Evolutionary conservation across 2,329 filamentous ascomycete species (phyloP), one percentile per base, ranked within the genome.

Genomic region (Neophaeococcomyces mojaviensis): DNA sequence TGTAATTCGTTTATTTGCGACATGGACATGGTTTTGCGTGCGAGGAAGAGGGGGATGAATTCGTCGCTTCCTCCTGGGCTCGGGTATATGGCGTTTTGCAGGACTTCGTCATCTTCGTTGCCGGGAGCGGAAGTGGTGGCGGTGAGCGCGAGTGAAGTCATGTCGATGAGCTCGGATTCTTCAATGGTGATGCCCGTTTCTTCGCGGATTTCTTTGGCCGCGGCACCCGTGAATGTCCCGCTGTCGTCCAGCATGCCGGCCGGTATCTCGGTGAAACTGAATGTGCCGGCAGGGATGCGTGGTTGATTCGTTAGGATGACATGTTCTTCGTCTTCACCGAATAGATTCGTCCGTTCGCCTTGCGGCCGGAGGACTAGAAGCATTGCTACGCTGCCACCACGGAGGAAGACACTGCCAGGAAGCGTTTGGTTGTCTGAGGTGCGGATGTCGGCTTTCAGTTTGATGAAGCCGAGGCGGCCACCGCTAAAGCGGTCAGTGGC

Each of bases 161-260:
- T 67, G 56, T 79, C 70, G 33, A 76, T 57, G 1, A 80, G 61
- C 26, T 79, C 72, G 5, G 61, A 57, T 34, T 69, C 63, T 2
- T 66, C 59, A 40, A 80, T 71, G 10, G 61, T 61, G n/a, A 81
- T 59, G 0, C 72, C 71, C 0, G 74, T 77, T 57, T 81, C 77
- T 57, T 80, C 76, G 24, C 70, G 54, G 30, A 81, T 76, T 51
- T 81, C 77, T 40, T 72, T 70, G 2, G 74, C 76, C 0, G 77
- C 77, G 8, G 66, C 71, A 5, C 77, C 76, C 1, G 68, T 64
- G 49, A 80, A 76, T 0, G 69, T 70, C 8, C 72, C 71, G 31
- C 62, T 64, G 49, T 74, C 73, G 52, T 81, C 77, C 1, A 81
- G 64, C 76, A 81, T 79, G 15, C 77, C 77, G 1, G 77, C 77